Conservation (phyloP, 805 yeast genomes). For the Schwanniomyces sp. region DNA sequence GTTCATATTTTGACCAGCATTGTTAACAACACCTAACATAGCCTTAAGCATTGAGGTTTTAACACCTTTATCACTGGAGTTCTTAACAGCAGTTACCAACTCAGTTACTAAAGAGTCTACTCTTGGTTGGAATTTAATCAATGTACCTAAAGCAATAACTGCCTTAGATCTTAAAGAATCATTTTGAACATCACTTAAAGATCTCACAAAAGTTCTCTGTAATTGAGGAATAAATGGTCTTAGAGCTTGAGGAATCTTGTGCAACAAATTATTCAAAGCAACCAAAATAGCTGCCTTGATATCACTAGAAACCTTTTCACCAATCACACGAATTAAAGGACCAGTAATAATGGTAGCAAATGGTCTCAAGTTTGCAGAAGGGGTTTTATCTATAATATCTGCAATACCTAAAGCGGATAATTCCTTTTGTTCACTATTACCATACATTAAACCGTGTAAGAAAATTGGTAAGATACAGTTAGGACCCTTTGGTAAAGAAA, state of each 20-base stretch:
- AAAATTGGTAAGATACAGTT: slow-evolving; percentile 86
- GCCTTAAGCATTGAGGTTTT: slow-evolving; percentile 86
- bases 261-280: slow-evolving; percentile 76
- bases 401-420: slow-evolving; percentile 86
- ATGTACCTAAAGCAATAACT: slow-evolving; percentile 83
- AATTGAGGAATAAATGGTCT: slow-evolving; percentile 96
- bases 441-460: slow-evolving; percentile 94
- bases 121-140: slow-evolving; percentile 87
- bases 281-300: slow-evolving; percentile 91
- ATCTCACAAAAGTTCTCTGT: slow-evolving; percentile 94
- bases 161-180: slow-evolving; percentile 79
- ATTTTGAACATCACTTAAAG: slow-evolving; percentile 74
- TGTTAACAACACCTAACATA: slow-evolving; percentile 73
- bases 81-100: slow-evolving; percentile 71
- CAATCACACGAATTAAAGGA: slow-evolving; percentile 95
- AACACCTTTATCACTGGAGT: slow-evolving; percentile 65
- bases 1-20: slow-evolving; percentile 76
- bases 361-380: slow-evolving; percentile 77
- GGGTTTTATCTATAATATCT: slow-evolving; percentile 80
- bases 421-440: slow-evolving; percentile 80
- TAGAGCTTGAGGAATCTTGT: slow-evolving; percentile 84
- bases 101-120: slow-evolving; percentile 91
- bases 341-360: slow-evolving; percentile 94
- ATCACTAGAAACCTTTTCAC: slow-evolving; percentile 89
- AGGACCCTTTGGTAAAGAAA: slow-evolving; percentile 79